These are phyloP conservation scores for Pythium volutum DNA, from an alignment of 352 stramenopile species.

Conservation along the genomic window DNA sequence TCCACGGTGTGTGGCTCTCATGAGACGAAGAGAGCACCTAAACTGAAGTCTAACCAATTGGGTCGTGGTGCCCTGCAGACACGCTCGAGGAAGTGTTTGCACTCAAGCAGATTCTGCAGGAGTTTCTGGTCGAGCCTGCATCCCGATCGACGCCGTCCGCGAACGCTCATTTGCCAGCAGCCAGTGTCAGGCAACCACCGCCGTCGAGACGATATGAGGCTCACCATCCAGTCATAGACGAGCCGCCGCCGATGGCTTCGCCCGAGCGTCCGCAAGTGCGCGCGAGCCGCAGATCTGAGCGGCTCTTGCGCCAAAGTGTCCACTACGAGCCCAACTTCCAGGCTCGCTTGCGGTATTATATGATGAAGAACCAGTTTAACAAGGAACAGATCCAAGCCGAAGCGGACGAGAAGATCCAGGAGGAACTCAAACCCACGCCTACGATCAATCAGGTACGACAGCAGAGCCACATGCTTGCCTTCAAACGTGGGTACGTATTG, in stretches of 20 bases:
- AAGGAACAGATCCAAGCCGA: slow-evolving; percentile 46
- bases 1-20: slow-evolving; percentile 27
- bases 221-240: not conserved
- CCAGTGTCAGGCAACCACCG: no score
- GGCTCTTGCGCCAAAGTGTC: slow-evolving; percentile 40
- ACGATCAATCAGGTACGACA: slow-evolving; percentile 52
- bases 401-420: slow-evolving; percentile 30
- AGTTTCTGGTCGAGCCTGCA: slow-evolving; percentile 16
- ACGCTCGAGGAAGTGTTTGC: slow-evolving; percentile 56
- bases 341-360: slow-evolving; percentile 48
- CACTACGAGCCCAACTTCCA: slow-evolving; percentile 68
- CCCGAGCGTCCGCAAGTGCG: slow-evolving; percentile 5
- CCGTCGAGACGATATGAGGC: not conserved
- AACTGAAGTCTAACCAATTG: no score
- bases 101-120: slow-evolving; percentile 53
- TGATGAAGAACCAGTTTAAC: slow-evolving; percentile 36
- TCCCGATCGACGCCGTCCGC: not conserved
- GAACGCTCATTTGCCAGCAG: not conserved
- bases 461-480: not conserved
- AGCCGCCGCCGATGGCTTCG: not conserved
- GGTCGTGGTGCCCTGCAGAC: slow-evolving; percentile 27
- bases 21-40: no score
- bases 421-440: slow-evolving; percentile 30
- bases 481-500: no score
- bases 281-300: slow-evolving; percentile 30